Conservation (phyloP, 495 filamentous ascomycete species). For the Chaetomidium leptoderma region DNA sequence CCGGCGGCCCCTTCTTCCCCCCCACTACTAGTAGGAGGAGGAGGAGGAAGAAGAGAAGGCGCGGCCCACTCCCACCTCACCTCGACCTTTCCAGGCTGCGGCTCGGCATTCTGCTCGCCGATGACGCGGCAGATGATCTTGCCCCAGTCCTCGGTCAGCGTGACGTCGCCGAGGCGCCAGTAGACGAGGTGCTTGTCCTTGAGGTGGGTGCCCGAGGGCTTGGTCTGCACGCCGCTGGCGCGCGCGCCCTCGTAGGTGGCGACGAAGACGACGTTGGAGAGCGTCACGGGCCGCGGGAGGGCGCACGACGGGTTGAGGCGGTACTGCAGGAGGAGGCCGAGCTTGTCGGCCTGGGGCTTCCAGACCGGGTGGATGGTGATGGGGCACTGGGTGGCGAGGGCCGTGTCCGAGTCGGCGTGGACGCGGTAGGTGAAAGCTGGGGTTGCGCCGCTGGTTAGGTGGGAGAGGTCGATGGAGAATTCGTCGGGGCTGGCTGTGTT, state of each 20-base stretch:
- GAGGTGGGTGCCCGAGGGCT: constrained; percentile 72
- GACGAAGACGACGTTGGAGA: constrained; percentile 79
- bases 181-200: constrained; percentile 82
- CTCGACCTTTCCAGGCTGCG: constrained; percentile 70
- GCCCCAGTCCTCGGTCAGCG: constrained; percentile 54
- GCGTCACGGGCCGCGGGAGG: constrained; percentile 57
- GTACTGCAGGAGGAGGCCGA: constrained; percentile 80
- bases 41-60: constrained; percentile 15
- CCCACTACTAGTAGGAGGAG: constrained; percentile 1
- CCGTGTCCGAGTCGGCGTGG: constrained; percentile 64
- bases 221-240: constrained; percentile 63
- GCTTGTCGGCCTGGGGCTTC: constrained; percentile 77
- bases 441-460: constrained; percentile 66
- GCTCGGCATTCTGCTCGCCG: constrained; percentile 67
- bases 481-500: constrained; percentile 67
- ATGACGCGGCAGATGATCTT: constrained; percentile 76
- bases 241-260: constrained; percentile 69
- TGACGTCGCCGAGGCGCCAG: constrained; percentile 83
- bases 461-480: constrained; percentile 68
- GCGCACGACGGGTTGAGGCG: constrained; percentile 64
- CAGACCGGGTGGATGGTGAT: constrained; percentile 74
- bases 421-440: constrained; percentile 88
- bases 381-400: constrained; percentile 60
- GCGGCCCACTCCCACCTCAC: constrained; percentile 71
- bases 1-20: constrained; percentile 44